A percentile compares a stretch with the other conserved stretches of the same genome.
Conservation (phyloP, 2,329 filamentous ascomycete genomes). For the Nemania bipapillata region DNA sequence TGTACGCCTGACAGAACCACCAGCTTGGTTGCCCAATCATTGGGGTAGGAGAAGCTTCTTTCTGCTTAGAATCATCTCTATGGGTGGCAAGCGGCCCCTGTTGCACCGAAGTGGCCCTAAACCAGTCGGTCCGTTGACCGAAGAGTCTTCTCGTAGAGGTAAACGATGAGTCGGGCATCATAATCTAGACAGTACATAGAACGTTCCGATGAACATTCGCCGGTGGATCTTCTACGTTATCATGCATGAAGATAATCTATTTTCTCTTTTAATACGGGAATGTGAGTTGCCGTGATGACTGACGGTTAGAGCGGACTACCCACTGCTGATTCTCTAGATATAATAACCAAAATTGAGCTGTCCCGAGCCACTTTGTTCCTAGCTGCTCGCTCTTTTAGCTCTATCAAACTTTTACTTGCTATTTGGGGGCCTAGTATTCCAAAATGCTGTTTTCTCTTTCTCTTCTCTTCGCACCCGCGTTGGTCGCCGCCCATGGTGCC, state of each 20-base stretch:
- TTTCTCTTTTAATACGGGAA: neutral
- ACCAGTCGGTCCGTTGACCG: conserved; percentile 28
- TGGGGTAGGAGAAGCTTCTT: neutral
- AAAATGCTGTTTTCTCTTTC: conserved; percentile 47
- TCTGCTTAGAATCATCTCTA: conserved; percentile 19
- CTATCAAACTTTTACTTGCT: neutral
- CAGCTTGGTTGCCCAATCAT: conserved; percentile 22
- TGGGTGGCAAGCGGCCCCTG: conserved; percentile 16
- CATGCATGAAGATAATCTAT: conserved; percentile 1
- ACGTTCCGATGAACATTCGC: neutral
- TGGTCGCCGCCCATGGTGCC: conserved; percentile 52
- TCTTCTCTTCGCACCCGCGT: conserved; percentile 46
- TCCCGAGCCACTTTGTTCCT: neutral
- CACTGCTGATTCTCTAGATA: conserved; percentile 10
- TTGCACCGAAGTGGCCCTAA: conserved; percentile 23
- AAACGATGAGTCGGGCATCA: neutral
- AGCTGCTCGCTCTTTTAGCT: neutral
- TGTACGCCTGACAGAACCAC: conserved; percentile 30
- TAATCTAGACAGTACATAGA: neutral
- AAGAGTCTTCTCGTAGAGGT: neutral
- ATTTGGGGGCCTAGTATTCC: neutral
- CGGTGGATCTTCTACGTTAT: neutral
- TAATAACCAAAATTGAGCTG: conserved; percentile 11
- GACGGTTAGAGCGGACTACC: neutral
- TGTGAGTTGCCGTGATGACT: neutral